A percentile compares a stretch with the other conserved stretches of the same genome.
Conservation (phyloP, 371 early-diverging fungal genomes). For the Quaeritorhiza haematococci region DNA sequence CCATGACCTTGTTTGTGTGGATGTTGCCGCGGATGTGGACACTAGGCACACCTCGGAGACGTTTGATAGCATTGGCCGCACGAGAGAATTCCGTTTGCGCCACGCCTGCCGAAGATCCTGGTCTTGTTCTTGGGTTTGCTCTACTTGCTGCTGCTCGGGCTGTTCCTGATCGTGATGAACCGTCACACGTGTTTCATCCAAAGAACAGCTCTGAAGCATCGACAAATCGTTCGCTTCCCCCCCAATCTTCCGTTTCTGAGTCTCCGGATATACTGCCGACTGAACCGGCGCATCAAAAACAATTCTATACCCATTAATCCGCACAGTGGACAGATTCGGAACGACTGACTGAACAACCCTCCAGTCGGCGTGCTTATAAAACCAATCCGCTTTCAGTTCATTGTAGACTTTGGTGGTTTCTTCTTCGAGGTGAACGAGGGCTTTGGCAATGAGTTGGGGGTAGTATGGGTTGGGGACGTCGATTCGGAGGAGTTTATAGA, state of each 20-base stretch:
- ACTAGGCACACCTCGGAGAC: too few species aligned
- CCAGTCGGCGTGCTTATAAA: neutral
- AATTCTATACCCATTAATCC: neutral
- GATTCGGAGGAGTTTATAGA: neutral
- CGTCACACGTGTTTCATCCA: neutral
- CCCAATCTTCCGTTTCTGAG: neutral
- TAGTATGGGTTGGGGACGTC: neutral
- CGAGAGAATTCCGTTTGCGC: too few species aligned
- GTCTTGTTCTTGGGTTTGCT: too few species aligned
- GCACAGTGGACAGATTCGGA: neutral
- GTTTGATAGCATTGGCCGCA: too few species aligned
- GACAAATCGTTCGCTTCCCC: neutral
- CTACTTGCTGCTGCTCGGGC: neutral
- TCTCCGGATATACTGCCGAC: too few species aligned
- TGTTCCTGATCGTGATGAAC: neutral
- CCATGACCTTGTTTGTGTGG: too few species aligned
- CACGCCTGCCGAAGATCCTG: too few species aligned
- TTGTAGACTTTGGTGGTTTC: neutral
- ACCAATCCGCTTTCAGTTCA: neutral
- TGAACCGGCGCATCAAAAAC: neutral
- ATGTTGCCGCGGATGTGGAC: too few species aligned
- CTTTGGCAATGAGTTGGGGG: neutral
- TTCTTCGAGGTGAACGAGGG: neutral
- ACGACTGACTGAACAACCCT: neutral
- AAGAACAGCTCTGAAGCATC: too few species aligned